phyloP scores from a whole-genome alignment of 1,139 yeast species.

The Pichia cactophila region DNA sequence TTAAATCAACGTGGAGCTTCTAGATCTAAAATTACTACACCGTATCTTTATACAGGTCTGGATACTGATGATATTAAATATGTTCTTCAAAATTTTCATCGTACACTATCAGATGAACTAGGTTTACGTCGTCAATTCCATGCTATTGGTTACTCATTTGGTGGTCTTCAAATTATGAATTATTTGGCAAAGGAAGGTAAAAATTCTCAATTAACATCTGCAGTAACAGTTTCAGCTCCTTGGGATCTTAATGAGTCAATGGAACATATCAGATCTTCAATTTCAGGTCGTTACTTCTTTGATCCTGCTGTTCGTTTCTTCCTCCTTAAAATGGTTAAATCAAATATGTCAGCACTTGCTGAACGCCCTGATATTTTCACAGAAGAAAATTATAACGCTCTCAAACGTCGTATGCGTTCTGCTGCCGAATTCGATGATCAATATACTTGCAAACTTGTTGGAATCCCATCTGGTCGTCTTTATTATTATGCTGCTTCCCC shows the following conservation, averaged over 20 bases:
- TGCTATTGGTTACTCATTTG: constrained; percentile 82
- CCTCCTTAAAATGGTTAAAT: constrained; percentile 41
- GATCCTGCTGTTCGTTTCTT: constrained; percentile 52
- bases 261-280: constrained; percentile 41
- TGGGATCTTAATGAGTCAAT: constrained; percentile 71
- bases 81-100: constrained; percentile 39
- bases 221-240: constrained; percentile 65
- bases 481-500: constrained; percentile 73
- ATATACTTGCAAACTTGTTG: constrained; percentile 66
- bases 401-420: constrained; percentile 31
- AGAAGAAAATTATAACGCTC: constrained; percentile 15
- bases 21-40: constrained; percentile 71
- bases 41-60: constrained; percentile 62
- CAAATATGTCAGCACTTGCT: constrained; percentile 39
- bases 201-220: constrained; percentile 50
- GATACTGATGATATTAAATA: constrained; percentile 69
- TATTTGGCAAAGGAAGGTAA: constrained; percentile 68
- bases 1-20: constrained; percentile 83
- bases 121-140: constrained; percentile 52
- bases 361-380: constrained; percentile 31
- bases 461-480: constrained; percentile 57
- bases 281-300: constrained; percentile 50
- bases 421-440: constrained; percentile 59
- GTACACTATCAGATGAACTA: constrained; percentile 32
- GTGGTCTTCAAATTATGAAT: constrained; percentile 71